Conservation (phyloP, 352 stramenopile genomes). For the Hyaloperonospora brassicae region DNA sequence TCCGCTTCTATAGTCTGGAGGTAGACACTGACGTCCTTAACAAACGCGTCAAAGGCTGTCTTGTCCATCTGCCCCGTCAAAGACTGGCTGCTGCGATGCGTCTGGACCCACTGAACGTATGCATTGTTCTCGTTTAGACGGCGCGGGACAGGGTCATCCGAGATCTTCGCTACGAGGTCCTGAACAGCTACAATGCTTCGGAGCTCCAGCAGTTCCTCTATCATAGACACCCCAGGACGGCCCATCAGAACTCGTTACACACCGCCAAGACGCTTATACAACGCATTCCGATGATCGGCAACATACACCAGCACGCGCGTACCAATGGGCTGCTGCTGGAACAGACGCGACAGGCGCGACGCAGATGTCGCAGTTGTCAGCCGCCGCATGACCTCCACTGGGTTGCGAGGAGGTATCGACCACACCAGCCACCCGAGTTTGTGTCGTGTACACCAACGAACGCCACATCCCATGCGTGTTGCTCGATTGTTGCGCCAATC, state of each 20-base stretch:
- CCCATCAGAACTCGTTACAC: background rate
- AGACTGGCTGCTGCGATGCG: constrained; percentile 17
- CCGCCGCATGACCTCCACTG: constrained; percentile 22
- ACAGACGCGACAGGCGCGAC: constrained; percentile 25
- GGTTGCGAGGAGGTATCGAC: constrained; percentile 4
- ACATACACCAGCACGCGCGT: background rate
- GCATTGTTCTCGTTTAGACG: constrained; percentile 16
- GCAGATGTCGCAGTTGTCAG: constrained; percentile 19
- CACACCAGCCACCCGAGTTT: constrained; percentile 11
- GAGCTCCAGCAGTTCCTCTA: constrained; percentile 49
- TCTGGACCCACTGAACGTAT: constrained; percentile 25
- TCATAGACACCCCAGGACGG: background rate
- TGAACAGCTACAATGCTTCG: constrained; percentile 47
- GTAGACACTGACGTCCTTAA: constrained; percentile 36
- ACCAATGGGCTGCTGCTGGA: constrained; percentile 35
- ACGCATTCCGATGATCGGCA: background rate
- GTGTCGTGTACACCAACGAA: constrained; percentile 12
- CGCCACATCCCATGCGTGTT: too few species aligned
- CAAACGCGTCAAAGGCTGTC: constrained; percentile 38
- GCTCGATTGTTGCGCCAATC: background rate
- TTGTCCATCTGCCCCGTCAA: constrained; percentile 29
- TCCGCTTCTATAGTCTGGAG: constrained; percentile 39
- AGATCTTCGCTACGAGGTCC: constrained; percentile 38
- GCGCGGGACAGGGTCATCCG: constrained; percentile 13
- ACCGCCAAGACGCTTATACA: background rate